Evolutionary conservation across 305 asterid species (phyloP), one percentile per base, ranked within the genome.

Genomic region (Fraxinus velutina): DNA sequence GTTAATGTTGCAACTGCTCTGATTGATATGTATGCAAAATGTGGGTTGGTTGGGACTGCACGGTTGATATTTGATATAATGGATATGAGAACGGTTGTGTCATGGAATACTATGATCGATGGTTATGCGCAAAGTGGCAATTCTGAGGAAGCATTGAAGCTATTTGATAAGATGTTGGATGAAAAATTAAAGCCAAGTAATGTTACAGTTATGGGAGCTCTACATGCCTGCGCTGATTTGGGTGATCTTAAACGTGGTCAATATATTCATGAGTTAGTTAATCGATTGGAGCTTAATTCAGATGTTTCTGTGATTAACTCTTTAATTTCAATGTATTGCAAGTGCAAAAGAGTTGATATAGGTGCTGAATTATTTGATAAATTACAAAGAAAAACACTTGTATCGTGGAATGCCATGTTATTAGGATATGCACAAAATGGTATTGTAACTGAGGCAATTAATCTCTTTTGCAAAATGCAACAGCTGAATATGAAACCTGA

Each of bases 341-440:
- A 96, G 88, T 93, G 98, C 88, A 90, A 86, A 82, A 86, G 90
- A 84, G 92, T 84, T 32, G 97, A 94, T 76, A 17, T 83, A 73
- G 98, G 97, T 34, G 87, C 86, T 27, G 87, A 88, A 33, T 85
- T 96, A 42, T 96, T 96, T 66, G 64, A 78, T 50, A 87, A 88
- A 83, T 86, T 92, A 7, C 83, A 76, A 78, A 85, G 64, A 0
- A 96, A 89, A 79, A 94, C 98, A 6, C 82, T 93, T 0, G 99
- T 96, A 19, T 92, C 99, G 6, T 94, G 98, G 97, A 96, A 96
- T 50, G 94, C 98, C 17, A 91, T 94, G 90, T 89, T 96, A 81
- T 84, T 94, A 78, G 99, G 99, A 77, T 89, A 88, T 79, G 98
- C 98, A 1, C 98, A 96, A 82, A 93, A 86, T 75, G 91, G 96